Evolutionary conservation across 2,329 filamentous ascomycete genomes (phyloP).

Genomic region (Aspergillus aculeatus): DNA sequence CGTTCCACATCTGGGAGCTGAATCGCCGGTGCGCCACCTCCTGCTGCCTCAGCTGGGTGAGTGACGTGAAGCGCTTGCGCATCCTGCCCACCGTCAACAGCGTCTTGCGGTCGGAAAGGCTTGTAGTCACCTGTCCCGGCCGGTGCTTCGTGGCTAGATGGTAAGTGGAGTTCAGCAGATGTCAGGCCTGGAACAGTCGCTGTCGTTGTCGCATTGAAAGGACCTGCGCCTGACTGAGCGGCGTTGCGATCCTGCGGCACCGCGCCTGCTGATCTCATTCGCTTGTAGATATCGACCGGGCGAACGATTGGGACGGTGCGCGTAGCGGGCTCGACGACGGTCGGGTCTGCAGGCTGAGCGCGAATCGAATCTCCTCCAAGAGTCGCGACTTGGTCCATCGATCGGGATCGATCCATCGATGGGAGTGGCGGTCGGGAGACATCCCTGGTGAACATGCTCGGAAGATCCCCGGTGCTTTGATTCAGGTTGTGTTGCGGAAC

Average conservation of each 20-base stretch:
- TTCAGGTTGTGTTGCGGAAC: constrained; percentile 25
- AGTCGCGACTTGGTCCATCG: constrained; percentile 35
- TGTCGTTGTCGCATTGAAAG: neutral
- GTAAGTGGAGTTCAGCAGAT: neutral
- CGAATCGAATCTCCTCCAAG: constrained; percentile 25
- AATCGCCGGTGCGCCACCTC: constrained; percentile 19
- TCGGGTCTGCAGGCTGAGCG: constrained; percentile 24
- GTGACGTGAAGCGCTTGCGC: neutral
- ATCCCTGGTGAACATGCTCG: constrained; percentile 12
- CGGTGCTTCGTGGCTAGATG: neutral
- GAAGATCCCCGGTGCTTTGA: constrained; percentile 27
- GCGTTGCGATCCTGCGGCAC: constrained; percentile 33
- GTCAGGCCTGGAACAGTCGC: constrained; percentile 4
- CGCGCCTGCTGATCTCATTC: constrained; percentile 65
- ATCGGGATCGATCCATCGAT: constrained; percentile 39
- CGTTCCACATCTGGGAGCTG: constrained; percentile 45
- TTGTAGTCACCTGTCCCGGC: constrained; percentile 4
- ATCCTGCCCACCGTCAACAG: neutral
- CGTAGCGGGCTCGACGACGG: constrained; percentile 18
- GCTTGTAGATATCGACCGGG: constrained; percentile 74
- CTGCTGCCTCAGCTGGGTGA: neutral
- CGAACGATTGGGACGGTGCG: constrained; percentile 65
- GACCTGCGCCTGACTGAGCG: neutral
- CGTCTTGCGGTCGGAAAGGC: constrained; percentile 4
- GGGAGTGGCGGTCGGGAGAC: constrained; percentile 16